These are phyloP conservation scores for Emmonsiellopsis sp. DNA, from an alignment of 2,329 filamentous ascomycete species.

Conservation along the genomic window DNA sequence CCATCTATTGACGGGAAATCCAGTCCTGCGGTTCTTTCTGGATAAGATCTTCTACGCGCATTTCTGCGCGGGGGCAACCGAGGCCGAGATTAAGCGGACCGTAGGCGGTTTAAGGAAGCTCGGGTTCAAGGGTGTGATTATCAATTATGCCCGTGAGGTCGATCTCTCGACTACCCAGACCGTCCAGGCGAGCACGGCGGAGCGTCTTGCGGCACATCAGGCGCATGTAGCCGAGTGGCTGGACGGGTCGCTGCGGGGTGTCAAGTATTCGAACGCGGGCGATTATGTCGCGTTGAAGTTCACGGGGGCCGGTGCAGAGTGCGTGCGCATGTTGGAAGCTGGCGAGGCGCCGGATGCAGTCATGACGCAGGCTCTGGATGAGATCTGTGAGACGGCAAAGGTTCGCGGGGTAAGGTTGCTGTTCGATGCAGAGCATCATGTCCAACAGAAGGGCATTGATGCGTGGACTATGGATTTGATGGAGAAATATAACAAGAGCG, in stretches of 20 bases:
- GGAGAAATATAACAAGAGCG: constrained; percentile 41
- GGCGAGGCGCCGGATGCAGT: constrained; percentile 8
- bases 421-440: constrained; percentile 48
- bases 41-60: constrained; percentile 45
- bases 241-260: constrained; percentile 44
- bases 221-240: constrained; percentile 38
- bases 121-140: constrained; percentile 45
- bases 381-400: constrained; percentile 12
- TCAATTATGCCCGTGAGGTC: constrained; percentile 47
- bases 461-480: constrained; percentile 46
- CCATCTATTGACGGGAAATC: constrained; percentile 9
- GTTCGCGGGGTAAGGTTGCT: constrained; percentile 32
- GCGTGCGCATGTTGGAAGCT: constrained; percentile 11
- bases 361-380: constrained; percentile 13
- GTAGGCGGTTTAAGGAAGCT: constrained; percentile 39
- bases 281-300: constrained; percentile 51
- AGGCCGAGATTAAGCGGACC: constrained; percentile 38
- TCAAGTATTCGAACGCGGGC: constrained; percentile 43
- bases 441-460: constrained; percentile 44
- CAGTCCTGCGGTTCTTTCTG: constrained; percentile 9
- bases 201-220: constrained; percentile 24
- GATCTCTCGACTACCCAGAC: constrained; percentile 38
- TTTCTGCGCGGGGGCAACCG: constrained; percentile 47
- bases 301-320: constrained; percentile 57
- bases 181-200: constrained; percentile 22